Percentiles rank a stretch among this genome's conserved stretches.
Conservation (phyloP, 768 basidiomycete species). For the Leccinum disarticulatum region DNA sequence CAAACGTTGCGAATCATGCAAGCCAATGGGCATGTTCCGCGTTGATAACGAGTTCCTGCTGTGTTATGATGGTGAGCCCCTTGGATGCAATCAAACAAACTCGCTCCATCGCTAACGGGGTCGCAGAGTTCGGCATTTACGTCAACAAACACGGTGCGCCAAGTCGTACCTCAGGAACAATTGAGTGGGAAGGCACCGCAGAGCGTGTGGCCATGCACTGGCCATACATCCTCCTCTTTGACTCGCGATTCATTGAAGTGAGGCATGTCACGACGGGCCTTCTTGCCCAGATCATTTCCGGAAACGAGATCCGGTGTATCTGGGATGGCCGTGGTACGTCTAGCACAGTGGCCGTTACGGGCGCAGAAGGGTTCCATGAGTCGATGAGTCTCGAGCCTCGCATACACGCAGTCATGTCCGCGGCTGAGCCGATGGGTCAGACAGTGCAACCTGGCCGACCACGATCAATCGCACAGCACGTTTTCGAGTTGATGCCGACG, state of each 20-base stretch:
- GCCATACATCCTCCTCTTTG: constrained; percentile 86
- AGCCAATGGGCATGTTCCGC: constrained; percentile 89
- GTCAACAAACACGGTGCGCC: constrained; percentile 92
- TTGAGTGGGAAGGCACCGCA: constrained; percentile 95
- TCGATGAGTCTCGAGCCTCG: constrained; percentile 72
- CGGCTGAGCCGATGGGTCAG: constrained; percentile 37
- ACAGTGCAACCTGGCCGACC: constrained; percentile 39
- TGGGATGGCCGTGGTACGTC: constrained; percentile 78
- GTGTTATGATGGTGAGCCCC: constrained; percentile 74
- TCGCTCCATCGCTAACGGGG: constrained; percentile 5
- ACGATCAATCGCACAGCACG: constrained; percentile 65
- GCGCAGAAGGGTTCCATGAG: constrained; percentile 35
- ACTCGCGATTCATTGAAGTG: constrained; percentile 87
- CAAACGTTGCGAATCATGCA: constrained; percentile 76
- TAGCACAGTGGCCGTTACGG: constrained; percentile 23
- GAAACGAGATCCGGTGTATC: constrained; percentile 78
- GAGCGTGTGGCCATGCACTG: constrained; percentile 87
- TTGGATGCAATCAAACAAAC: neutral
- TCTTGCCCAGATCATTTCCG: constrained; percentile 78
- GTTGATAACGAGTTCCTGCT: constrained; percentile 87
- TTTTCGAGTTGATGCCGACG: constrained; percentile 67
- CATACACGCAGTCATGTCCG: constrained; percentile 86
- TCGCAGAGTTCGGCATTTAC: constrained; percentile 83
- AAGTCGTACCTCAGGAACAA: constrained; percentile 62
- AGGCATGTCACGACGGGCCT: constrained; percentile 80